A percentile compares a stretch with the other conserved stretches of the same genome.
These are phyloP conservation scores for Osmanthus fragrans DNA, from an alignment of 257 asterid genomes.

Conservation along the genomic window DNA sequence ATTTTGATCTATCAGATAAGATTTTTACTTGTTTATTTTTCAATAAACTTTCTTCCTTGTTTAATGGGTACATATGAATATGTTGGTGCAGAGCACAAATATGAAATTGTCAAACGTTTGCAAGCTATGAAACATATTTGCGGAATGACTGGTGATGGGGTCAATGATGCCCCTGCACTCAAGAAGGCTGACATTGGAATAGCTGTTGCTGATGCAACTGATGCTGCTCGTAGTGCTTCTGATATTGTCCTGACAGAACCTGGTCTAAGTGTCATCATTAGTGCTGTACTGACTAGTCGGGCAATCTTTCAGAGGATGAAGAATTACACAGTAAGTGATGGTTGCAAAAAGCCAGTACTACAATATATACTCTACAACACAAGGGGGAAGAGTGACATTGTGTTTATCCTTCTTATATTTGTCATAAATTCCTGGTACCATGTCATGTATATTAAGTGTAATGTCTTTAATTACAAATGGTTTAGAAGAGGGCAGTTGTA, in stretches of 20 bases:
- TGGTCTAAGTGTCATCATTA: constrained; percentile 40
- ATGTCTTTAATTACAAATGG: too few relatives aligned
- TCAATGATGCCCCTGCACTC: constrained; percentile 47
- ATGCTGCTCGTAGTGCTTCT: constrained; percentile 48
- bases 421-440: too few relatives aligned
- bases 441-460: too few relatives aligned
- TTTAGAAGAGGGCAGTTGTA: too few relatives aligned
- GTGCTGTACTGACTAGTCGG: constrained; percentile 44
- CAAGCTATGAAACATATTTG: constrained; percentile 40
- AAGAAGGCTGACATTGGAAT: constrained; percentile 47
- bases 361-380: too few relatives aligned
- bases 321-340: constrained; percentile 33
- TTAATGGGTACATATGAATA: not conserved
- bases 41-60: not conserved
- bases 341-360: not conserved
- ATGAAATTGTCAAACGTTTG: constrained; percentile 38
- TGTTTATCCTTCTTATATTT: too few relatives aligned
- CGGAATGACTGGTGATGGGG: constrained; percentile 55
- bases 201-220: constrained; percentile 44
- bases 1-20: not conserved
- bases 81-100: constrained; percentile 33
- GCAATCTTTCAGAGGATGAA: constrained; percentile 48
- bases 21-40: not conserved
- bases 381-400: too few relatives aligned
- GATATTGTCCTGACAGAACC: constrained; percentile 46